phyloP scores from a whole-genome alignment of 768 basidiomycete genomes.

The Lanmaoa rubissima region DNA sequence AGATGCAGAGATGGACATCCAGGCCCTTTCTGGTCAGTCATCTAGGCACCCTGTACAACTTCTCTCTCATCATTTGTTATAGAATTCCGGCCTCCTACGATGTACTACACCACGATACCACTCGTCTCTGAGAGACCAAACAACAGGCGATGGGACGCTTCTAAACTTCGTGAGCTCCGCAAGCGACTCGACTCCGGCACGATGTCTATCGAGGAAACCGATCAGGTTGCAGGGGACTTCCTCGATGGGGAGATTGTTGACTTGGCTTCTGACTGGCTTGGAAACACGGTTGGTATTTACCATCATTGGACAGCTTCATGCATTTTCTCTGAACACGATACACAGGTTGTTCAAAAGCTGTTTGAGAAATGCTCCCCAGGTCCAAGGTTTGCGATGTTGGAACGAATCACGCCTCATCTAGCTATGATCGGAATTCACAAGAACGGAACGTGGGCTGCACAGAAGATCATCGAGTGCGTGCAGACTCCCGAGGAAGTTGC shows the following conservation, averaged over 20 bases:
- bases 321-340: conserved; percentile 5
- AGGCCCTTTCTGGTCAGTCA: conserved; percentile 76
- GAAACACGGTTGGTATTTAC: conserved; percentile 63
- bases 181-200: conserved; percentile 91
- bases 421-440: conserved; percentile 99
- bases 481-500: conserved; percentile 82
- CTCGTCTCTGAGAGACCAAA: conserved; percentile 80
- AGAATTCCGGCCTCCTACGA: conserved; percentile 91
- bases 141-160: conserved; percentile 90
- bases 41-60: neutral
- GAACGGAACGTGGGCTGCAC: conserved; percentile 99
- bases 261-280: conserved; percentile 96
- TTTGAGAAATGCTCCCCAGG: conserved; percentile 84
- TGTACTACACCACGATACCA: conserved; percentile 97
- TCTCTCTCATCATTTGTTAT: conserved; percentile 8
- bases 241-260: conserved; percentile 94
- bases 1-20: conserved; percentile 83
- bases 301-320: neutral
- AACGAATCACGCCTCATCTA: conserved; percentile 88
- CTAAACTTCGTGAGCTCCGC: conserved; percentile 89
- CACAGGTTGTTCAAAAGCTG: conserved; percentile 90
- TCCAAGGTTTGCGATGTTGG: conserved; percentile 87
- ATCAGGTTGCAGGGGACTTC: conserved; percentile 86
- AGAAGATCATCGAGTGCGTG: conserved; percentile 98
- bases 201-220: conserved; percentile 82